A percentile compares a stretch with the other conserved stretches of the same genome.
These are phyloP conservation scores for Salvia sclarea DNA, from an alignment of 305 asterid genomes.

Conservation along the genomic window DNA sequence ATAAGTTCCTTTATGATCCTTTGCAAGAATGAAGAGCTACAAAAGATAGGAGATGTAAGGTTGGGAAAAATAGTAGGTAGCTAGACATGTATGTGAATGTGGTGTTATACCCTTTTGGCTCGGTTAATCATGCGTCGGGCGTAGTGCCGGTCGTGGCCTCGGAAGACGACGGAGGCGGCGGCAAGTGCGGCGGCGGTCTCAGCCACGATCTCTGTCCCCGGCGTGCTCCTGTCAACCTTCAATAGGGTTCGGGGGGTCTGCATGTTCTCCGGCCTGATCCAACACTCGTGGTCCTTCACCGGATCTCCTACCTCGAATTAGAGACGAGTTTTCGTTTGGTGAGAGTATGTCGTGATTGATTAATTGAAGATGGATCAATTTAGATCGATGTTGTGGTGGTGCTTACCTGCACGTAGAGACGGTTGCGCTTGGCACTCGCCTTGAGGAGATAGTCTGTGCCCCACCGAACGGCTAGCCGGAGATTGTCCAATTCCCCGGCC, in stretches of 20 bases:
- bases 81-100: neutral
- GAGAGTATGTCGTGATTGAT: too few species aligned
- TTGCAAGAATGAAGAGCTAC: conserved; percentile 72
- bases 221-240: conserved; percentile 50
- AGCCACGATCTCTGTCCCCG: conserved; percentile 81
- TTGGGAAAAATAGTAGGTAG: too few species aligned
- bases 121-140: conserved; percentile 43
- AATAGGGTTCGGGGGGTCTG: conserved; percentile 55
- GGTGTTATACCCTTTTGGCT: conserved; percentile 29
- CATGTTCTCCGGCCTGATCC: conserved; percentile 85
- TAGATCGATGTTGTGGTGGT: too few species aligned
- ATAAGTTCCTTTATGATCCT: conserved; percentile 60
- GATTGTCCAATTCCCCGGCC: conserved; percentile 61
- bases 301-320: conserved; percentile 80
- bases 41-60: neutral
- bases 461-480: conserved; percentile 57
- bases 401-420: conserved; percentile 60
- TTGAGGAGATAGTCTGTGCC: conserved; percentile 73
- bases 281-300: conserved; percentile 64
- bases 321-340: neutral
- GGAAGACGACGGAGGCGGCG: conserved; percentile 59
- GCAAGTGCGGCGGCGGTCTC: conserved; percentile 85
- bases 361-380: too few species aligned
- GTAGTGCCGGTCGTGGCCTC: conserved; percentile 42
- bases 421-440: conserved; percentile 46